phyloP scores from a whole-genome alignment of 2,329 filamentous ascomycete species.

The Fusarium temperatum region DNA sequence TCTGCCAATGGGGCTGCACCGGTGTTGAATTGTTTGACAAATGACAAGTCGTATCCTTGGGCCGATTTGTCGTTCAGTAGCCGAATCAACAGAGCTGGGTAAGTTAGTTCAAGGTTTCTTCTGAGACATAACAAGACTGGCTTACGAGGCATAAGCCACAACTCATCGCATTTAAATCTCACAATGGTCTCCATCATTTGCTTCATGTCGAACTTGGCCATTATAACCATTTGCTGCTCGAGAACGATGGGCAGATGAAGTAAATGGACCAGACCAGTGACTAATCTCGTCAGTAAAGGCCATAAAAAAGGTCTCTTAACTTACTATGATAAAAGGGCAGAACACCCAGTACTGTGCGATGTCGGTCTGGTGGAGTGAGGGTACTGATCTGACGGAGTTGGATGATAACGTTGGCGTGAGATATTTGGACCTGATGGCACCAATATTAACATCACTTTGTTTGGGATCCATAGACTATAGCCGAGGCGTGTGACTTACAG shows the following conservation, averaged over 20 bases:
- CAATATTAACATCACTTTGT: accelerated
- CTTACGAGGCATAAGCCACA: not conserved
- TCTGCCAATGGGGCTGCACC: not conserved
- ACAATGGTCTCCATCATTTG: not conserved
- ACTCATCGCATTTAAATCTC: not conserved
- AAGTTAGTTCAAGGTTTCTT: accelerated
- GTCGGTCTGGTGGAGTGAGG: not conserved
- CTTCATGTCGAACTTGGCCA: not conserved
- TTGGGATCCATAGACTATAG: accelerated
- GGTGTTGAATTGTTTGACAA: not conserved
- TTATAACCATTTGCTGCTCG: not conserved
- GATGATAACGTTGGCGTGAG: not conserved
- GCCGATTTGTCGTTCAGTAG: not conserved
- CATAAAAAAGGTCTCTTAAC: accelerated
- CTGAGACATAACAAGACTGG: accelerated
- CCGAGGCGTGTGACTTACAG: not conserved
- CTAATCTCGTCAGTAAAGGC: accelerated
- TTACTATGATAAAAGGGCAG: not conserved
- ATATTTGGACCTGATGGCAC: not conserved
- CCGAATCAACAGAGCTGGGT: not conserved
- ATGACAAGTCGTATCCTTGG: not conserved
- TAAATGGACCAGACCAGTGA: not conserved
- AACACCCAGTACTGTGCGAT: not conserved
- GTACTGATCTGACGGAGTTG: not conserved
- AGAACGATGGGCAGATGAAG: not conserved